phyloP scores from a whole-genome alignment of 768 basidiomycete genomes.

The Leccinum arenicola region DNA sequence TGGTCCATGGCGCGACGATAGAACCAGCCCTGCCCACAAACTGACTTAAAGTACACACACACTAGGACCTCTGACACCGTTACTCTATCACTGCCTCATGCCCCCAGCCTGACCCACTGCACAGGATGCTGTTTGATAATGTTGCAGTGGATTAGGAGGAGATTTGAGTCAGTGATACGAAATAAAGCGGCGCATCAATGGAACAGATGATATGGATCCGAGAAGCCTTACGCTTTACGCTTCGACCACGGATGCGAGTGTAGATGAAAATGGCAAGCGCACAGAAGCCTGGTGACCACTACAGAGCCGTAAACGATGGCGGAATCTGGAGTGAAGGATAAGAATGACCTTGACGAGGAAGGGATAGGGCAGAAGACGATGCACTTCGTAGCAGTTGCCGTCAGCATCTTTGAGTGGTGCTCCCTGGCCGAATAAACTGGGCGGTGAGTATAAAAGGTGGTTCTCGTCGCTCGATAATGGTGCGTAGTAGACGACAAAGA shows the following conservation, averaged over 20 bases:
- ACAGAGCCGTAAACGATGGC: constrained; percentile 59
- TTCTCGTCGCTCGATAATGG: constrained; percentile 21
- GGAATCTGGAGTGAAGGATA: constrained; percentile 41
- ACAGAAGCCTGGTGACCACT: constrained; percentile 51
- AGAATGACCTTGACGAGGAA: constrained; percentile 4
- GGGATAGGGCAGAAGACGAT: constrained; percentile 19
- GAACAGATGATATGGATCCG: constrained; percentile 64
- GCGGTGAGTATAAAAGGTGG: constrained; percentile 69
- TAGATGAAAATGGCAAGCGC: no score
- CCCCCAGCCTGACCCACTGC: constrained; percentile 25
- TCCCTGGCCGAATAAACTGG: constrained; percentile 66
- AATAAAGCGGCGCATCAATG: constrained; percentile 60
- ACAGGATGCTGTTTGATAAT: constrained; percentile 25
- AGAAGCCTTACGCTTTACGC: constrained; percentile 40
- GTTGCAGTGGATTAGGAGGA: constrained; percentile 17
- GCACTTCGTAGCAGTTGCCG: constrained; percentile 49
- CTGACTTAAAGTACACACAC: no score
- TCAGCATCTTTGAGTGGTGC: constrained; percentile 68
- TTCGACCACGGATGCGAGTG: no score
- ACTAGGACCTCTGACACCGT: not conserved
- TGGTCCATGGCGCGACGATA: no score
- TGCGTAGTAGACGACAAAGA: constrained; percentile 60
- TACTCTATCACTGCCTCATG: not conserved
- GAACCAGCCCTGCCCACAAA: no score
- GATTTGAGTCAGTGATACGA: constrained; percentile 33